phyloP scores from a whole-genome alignment of 2,329 filamentous ascomycete genomes.

The Clarireedia homoeocarpa region DNA sequence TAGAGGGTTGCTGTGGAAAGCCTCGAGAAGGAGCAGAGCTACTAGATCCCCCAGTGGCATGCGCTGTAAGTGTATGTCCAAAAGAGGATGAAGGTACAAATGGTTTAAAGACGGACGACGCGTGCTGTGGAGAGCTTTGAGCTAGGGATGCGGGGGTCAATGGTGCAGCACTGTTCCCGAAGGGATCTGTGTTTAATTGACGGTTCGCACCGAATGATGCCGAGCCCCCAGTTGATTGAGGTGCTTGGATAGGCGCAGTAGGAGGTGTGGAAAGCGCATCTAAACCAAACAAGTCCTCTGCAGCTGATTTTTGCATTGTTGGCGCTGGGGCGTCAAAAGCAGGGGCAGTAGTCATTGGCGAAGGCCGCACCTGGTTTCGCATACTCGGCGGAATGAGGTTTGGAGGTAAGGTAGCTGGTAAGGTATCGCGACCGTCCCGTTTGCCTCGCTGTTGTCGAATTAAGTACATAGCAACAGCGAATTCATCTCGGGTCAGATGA shows the following conservation, averaged over 20 bases:
- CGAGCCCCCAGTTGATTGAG: slow-evolving; percentile 70
- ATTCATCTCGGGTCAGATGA: slow-evolving; percentile 78
- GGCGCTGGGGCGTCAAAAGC: slow-evolving; percentile 36
- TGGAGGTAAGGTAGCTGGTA: slow-evolving; percentile 71
- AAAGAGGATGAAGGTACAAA: slow-evolving; percentile 92
- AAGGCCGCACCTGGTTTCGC: slow-evolving; percentile 53
- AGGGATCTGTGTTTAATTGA: slow-evolving; percentile 29
- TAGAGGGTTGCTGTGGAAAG: slow-evolving; percentile 36
- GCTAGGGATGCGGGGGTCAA: slow-evolving; percentile 24
- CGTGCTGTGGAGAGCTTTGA: slow-evolving; percentile 23
- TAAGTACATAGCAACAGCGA: slow-evolving; percentile 94
- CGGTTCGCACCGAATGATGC: slow-evolving; percentile 43
- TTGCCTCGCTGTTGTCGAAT: slow-evolving; percentile 82
- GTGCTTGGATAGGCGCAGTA: slow-evolving; percentile 45
- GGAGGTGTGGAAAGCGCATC: slow-evolving; percentile 56
- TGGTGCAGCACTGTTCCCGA: slow-evolving; percentile 32
- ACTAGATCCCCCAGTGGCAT: slow-evolving; percentile 55
- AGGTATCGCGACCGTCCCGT: slow-evolving; percentile 47
- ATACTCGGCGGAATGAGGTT: slow-evolving; percentile 82
- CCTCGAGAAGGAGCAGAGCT: slow-evolving; percentile 35
- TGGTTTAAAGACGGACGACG: slow-evolving; percentile 60
- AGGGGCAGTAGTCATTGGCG: slow-evolving; percentile 35
- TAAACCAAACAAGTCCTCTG: slow-evolving; percentile 90
- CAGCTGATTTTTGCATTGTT: slow-evolving; percentile 62
- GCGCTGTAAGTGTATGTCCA: slow-evolving; percentile 70